Evolutionary conservation across 768 basidiomycete species (phyloP).

Genomic region (Boletus sp.): DNA sequence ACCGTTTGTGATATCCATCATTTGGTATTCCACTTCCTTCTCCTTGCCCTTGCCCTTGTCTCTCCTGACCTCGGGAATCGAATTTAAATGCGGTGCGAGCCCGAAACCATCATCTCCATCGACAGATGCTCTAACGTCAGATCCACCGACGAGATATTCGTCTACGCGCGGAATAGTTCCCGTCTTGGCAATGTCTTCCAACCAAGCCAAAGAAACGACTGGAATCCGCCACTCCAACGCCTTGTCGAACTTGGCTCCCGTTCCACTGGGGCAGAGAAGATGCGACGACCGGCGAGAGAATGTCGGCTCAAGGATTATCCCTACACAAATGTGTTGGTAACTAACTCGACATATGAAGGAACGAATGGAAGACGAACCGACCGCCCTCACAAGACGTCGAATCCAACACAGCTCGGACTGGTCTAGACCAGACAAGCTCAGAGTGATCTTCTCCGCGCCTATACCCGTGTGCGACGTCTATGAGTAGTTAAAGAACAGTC

Average conservation of each 20-base stretch:
- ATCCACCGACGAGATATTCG: constrained; percentile 31
- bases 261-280: constrained; percentile 68
- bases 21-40: constrained; percentile 27
- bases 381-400: constrained; percentile 28
- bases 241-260: constrained; percentile 73
- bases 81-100: background rate
- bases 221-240: constrained; percentile 77
- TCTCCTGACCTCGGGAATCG: constrained; percentile 6
- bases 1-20: constrained; percentile 40
- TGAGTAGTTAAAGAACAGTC: background rate
- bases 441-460: constrained; percentile 54
- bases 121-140: constrained; percentile 40
- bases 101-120: constrained; percentile 27
- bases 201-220: constrained; percentile 69
- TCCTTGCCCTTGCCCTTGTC: constrained; percentile 35
- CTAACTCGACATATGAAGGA: background rate
- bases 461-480: background rate
- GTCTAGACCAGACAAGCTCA: constrained; percentile 78
- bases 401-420: constrained; percentile 65
- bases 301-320: constrained; percentile 50
- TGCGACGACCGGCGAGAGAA: constrained; percentile 74
- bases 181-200: constrained; percentile 52
- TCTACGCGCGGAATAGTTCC: constrained; percentile 44
- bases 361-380: constrained; percentile 13
- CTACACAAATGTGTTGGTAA: constrained; percentile 31